A percentile compares a stretch with the other conserved stretches of the same genome.
Conservation (phyloP, 257 asterid species). For the Plantago elongata region DNA sequence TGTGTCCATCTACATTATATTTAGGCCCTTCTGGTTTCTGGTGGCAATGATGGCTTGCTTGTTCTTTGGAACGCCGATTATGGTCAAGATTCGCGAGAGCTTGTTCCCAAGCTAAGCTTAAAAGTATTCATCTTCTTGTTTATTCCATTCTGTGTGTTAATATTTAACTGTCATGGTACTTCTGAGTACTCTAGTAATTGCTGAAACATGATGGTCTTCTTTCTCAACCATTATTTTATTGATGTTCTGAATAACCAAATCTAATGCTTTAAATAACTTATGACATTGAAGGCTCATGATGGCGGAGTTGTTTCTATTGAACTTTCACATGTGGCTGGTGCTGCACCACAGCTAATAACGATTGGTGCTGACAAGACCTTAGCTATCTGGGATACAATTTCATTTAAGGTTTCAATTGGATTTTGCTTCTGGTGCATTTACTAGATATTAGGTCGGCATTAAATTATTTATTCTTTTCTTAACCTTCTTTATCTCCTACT, state of each 20-base stretch:
- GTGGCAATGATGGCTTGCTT: conserved; percentile 95
- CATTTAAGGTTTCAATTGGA: conserved; percentile 67
- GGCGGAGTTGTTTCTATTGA: conserved; percentile 96
- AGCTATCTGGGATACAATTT: conserved; percentile 96
- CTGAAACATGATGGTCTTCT: conserved; percentile 12
- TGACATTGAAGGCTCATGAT: conserved; percentile 77
- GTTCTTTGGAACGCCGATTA: conserved; percentile 97
- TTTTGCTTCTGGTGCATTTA: conserved; percentile 15
- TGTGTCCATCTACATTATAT: conserved; percentile 27
- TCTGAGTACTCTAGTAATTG: background rate
- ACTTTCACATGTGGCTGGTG: conserved; percentile 89
- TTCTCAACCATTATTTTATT: conserved; percentile 20
- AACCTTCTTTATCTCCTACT: conserved; percentile 12
- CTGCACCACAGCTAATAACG: conserved; percentile 95
- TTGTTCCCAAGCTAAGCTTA: conserved; percentile 92
- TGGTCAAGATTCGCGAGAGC: conserved; percentile 93
- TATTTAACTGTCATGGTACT: background rate
- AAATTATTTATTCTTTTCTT: conserved; percentile 11
- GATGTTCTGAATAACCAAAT: conserved; percentile 17
- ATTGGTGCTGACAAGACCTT: conserved; percentile 95
- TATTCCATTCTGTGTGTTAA: conserved; percentile 7
- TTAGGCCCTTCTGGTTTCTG: conserved; percentile 96
- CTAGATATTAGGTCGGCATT: conserved; percentile 1
- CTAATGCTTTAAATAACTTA: conserved; percentile 25
- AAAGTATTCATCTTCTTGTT: conserved; percentile 42